Evolutionary conservation across 164 flowering plant genomes (phyloP).

Genomic region (Buxus sempervirens): DNA sequence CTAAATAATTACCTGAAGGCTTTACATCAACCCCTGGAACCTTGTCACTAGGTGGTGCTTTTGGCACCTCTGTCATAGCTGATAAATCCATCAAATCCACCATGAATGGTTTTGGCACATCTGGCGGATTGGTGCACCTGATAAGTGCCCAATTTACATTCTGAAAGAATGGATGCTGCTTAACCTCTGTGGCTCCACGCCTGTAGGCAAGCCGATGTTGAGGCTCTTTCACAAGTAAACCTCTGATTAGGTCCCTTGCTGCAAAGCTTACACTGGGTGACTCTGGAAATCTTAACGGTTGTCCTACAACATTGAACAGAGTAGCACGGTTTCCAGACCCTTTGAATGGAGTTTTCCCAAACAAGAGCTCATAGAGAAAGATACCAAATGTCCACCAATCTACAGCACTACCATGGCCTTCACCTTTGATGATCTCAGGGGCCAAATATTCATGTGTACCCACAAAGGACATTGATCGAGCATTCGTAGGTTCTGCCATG

Average conservation of each 20-base stretch:
- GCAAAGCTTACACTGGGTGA: slow-evolving; percentile 85
- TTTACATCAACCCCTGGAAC: slow-evolving; percentile 58
- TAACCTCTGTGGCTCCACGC: slow-evolving; percentile 87
- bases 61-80: slow-evolving; percentile 17
- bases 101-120: slow-evolving; percentile 53
- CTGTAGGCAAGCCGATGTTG: slow-evolving; percentile 84
- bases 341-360: slow-evolving; percentile 86
- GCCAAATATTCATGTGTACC: slow-evolving; percentile 95
- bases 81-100: slow-evolving; percentile 29
- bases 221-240: slow-evolving; percentile 86
- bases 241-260: slow-evolving; percentile 81
- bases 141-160: slow-evolving; percentile 89
- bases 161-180: slow-evolving; percentile 90
- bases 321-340: slow-evolving; percentile 82
- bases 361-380: slow-evolving; percentile 82
- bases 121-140: slow-evolving; percentile 83
- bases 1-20: slow-evolving; percentile 75
- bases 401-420: slow-evolving; percentile 95
- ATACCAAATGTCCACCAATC: slow-evolving; percentile 99
- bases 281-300: slow-evolving; percentile 81
- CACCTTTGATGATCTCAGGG: slow-evolving; percentile 90
- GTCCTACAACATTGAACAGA: slow-evolving; percentile 81
- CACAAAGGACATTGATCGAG: slow-evolving; percentile 92
- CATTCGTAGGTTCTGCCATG: slow-evolving; percentile 81
- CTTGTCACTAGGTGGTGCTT: slow-evolving; percentile 24